Percentiles rank a stretch among this genome's conserved stretches.
phyloP scores from a whole-genome alignment of 257 asterid genomes.

The Misopates orontium region DNA sequence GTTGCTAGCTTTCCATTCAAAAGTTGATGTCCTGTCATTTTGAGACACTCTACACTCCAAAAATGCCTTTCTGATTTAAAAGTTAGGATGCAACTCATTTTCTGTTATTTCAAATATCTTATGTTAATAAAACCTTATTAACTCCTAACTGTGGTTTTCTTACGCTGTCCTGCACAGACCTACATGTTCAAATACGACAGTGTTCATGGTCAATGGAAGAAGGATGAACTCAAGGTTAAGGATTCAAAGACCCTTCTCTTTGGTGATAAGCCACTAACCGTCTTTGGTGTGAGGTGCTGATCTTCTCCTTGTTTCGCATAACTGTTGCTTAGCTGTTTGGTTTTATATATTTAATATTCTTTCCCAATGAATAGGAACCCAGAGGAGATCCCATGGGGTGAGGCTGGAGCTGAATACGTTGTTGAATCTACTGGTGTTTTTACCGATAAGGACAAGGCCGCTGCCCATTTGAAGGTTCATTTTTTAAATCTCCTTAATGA shows the following conservation, averaged over 20 bases:
- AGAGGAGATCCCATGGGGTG: constrained; percentile 85
- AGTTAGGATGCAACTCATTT: constrained; percentile 7
- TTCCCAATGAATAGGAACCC: constrained; percentile 57
- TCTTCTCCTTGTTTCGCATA: constrained; percentile 2
- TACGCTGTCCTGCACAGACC: constrained; percentile 40
- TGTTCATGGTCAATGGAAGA: constrained; percentile 84
- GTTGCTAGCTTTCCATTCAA: not conserved
- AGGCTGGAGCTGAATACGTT: constrained; percentile 79
- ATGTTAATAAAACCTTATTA: not conserved
- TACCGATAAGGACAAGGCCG: constrained; percentile 83
- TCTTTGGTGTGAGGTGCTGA: constrained; percentile 59
- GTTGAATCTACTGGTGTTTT: constrained; percentile 87
- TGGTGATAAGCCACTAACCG: constrained; percentile 68
- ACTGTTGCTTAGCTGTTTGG: not conserved
- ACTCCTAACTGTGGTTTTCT: not conserved
- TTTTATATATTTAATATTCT: not conserved
- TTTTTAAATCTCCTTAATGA: not conserved
- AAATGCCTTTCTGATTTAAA: not conserved
- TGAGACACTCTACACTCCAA: not conserved
- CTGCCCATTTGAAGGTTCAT: constrained; percentile 79
- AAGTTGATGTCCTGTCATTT: not conserved
- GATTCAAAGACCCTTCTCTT: constrained; percentile 80
- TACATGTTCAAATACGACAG: constrained; percentile 90
- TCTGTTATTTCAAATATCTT: not conserved
- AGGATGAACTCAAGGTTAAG: constrained; percentile 65